Conservation (phyloP, 345 rosid species). For the Brassica juncea region DNA sequence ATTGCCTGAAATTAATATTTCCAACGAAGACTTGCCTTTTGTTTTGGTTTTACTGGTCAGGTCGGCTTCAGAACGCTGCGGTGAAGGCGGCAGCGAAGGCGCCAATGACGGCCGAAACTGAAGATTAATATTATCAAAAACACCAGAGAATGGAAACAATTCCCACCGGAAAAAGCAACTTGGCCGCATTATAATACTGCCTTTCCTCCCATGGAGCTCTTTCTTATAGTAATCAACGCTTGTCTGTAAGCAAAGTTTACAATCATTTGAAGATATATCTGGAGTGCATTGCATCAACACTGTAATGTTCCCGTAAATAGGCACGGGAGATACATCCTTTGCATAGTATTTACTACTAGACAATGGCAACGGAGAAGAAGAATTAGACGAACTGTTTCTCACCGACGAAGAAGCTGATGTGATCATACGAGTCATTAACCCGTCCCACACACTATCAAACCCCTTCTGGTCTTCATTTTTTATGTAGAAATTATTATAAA, state of each 20-base stretch:
- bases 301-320: not conserved
- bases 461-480: not conserved
- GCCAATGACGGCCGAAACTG: not conserved
- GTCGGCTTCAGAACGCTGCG: not conserved
- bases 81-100: not conserved
- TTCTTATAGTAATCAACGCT: not conserved
- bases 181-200: constrained; percentile 4
- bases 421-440: constrained; percentile 4
- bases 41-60: not conserved
- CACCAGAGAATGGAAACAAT: constrained; percentile 22
- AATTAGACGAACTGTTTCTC: constrained; percentile 12
- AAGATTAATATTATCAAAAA: constrained; percentile 17
- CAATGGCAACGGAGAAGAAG: constrained; percentile 15
- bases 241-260: constrained; percentile 6
- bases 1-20: not conserved
- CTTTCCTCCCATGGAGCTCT: not conserved
- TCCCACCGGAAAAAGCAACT: constrained; percentile 41
- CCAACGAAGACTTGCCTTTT: not conserved
- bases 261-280: constrained; percentile 21
- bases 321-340: not conserved
- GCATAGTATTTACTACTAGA: constrained; percentile 17
- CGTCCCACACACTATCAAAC: constrained; percentile 24
- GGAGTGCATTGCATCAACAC: constrained; percentile 37
- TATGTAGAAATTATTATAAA: not conserved
- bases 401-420: not conserved